A percentile compares a stretch with the other conserved stretches of the same genome.
These are phyloP conservation scores for Pseudoturritis turrita DNA, from an alignment of 345 rosid species.

Conservation along the genomic window DNA sequence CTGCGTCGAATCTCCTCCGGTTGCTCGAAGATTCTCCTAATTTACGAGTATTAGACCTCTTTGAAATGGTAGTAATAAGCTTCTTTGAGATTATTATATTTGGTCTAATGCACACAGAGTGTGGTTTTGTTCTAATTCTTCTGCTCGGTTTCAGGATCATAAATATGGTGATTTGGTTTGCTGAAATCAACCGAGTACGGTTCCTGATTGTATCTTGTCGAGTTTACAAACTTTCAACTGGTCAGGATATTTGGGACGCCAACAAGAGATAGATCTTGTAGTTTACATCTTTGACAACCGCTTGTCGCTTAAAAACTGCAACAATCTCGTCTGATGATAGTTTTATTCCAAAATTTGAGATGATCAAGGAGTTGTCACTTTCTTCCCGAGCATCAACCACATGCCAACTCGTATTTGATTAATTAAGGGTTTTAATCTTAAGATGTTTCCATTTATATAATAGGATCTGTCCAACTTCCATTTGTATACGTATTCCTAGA, in stretches of 20 bases:
- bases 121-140: no score
- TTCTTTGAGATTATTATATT: not conserved
- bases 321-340: not conserved
- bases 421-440: not conserved
- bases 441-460: not conserved
- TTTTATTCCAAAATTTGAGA: not conserved
- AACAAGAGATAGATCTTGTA: not conserved
- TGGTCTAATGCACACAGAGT: not conserved
- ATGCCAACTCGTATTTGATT: not conserved
- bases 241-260: not conserved
- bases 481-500: no score
- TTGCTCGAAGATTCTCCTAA: not conserved
- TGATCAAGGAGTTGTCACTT: not conserved
- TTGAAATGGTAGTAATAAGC: not conserved
- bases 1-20: not conserved
- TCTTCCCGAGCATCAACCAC: not conserved
- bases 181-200: not conserved
- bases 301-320: not conserved
- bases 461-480: not conserved
- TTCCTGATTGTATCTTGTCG: not conserved
- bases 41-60: not conserved
- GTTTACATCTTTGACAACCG: not conserved
- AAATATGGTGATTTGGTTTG: not conserved
- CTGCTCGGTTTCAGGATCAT: not conserved
- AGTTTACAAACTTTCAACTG: not conserved